These are phyloP conservation scores for Clarireedia paspali DNA, from an alignment of 2,329 filamentous ascomycete species.

Conservation along the genomic window DNA sequence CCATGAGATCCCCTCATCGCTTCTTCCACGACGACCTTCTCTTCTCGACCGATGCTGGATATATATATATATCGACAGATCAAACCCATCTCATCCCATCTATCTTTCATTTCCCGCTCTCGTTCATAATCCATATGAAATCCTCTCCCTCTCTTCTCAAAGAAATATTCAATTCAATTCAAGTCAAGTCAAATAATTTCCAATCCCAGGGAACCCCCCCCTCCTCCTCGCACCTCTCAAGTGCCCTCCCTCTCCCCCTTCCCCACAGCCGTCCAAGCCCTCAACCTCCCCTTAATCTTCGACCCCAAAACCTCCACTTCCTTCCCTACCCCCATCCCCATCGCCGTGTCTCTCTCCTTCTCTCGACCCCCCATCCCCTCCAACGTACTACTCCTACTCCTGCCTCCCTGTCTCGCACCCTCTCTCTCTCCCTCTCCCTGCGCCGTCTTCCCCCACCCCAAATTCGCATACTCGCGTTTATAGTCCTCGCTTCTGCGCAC, in stretches of 20 bases:
- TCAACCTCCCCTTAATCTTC: constrained; percentile 7
- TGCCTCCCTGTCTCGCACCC: neutral
- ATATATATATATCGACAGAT: too few relatives aligned
- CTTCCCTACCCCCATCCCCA: neutral
- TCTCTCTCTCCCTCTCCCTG: neutral
- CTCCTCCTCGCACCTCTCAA: neutral
- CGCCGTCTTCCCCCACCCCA: neutral
- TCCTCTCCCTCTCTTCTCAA: too few relatives aligned
- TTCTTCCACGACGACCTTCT: too few relatives aligned
- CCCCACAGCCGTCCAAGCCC: constrained; percentile 5
- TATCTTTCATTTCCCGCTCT: too few relatives aligned
- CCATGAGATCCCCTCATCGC: too few relatives aligned
- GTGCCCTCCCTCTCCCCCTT: neutral
- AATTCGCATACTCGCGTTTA: too few relatives aligned
- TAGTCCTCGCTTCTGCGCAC: neutral
- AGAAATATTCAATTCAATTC: neutral
- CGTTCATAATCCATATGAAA: neutral
- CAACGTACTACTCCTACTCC: neutral
- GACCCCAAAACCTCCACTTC: neutral
- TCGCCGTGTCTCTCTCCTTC: neutral
- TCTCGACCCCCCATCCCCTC: neutral
- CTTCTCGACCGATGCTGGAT: too few relatives aligned
- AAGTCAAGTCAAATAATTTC: neutral
- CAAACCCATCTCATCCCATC: too few relatives aligned
- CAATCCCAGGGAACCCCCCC: neutral